These are phyloP conservation scores for Tillandsia leiboldiana DNA, from an alignment of 176 grass and related monocot species.

Conservation along the genomic window DNA sequence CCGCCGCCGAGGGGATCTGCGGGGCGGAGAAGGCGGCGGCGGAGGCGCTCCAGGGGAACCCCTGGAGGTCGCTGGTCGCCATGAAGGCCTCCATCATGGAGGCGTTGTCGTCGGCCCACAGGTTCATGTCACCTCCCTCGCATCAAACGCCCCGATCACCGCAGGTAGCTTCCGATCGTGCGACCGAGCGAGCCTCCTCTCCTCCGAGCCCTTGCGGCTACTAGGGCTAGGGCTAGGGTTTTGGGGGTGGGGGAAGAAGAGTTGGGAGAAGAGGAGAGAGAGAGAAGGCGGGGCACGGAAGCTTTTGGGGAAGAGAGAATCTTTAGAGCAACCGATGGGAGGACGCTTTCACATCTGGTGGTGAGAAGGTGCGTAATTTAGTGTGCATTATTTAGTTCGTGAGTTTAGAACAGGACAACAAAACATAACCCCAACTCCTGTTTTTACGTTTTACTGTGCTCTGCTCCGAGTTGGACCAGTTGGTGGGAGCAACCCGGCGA, in stretches of 20 bases:
- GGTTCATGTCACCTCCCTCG: slow-evolving; percentile 45
- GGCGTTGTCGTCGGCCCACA: slow-evolving; percentile 79
- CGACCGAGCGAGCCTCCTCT: too few species aligned
- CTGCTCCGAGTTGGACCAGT: too few species aligned
- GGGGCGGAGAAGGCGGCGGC: neutral
- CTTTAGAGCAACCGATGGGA: neutral
- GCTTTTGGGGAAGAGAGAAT: neutral
- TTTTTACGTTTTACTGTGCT: neutral
- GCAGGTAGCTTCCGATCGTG: neutral
- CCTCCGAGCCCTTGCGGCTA: too few species aligned
- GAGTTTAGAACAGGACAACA: neutral
- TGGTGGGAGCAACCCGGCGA: too few species aligned
- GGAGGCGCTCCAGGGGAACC: slow-evolving; percentile 38
- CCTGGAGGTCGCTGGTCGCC: slow-evolving; percentile 49
- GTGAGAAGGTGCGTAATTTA: neutral
- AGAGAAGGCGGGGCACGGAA: neutral
- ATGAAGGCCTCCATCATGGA: slow-evolving; percentile 97
- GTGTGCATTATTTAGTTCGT: neutral
- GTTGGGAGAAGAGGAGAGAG: neutral
- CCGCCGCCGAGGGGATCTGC: neutral
- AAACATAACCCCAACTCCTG: neutral
- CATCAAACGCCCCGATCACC: neutral
- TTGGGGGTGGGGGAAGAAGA: neutral
- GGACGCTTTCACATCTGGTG: neutral
- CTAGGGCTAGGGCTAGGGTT: neutral